Evolutionary conservation across 2,329 filamentous ascomycete species (phyloP).

Genomic region (Raffaelea albimanens): DNA sequence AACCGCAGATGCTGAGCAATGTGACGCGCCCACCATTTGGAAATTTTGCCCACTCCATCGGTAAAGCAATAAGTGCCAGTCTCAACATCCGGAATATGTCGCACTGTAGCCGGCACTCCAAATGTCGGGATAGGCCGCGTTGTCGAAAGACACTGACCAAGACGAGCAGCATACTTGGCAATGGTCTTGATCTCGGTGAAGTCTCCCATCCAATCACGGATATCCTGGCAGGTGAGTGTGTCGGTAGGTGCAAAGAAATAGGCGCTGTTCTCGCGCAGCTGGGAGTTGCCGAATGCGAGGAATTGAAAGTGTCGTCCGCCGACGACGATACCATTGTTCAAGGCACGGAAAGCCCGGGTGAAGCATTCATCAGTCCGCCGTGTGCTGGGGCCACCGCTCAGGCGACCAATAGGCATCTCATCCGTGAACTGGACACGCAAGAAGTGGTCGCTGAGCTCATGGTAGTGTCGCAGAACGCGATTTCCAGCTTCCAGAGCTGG

Average conservation of each 20-base stretch:
- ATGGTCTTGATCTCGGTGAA: slow-evolving; percentile 73
- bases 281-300: slow-evolving; percentile 89
- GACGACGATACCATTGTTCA: slow-evolving; percentile 71
- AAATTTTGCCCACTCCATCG: slow-evolving; percentile 93
- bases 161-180: slow-evolving; percentile 81
- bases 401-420: slow-evolving; percentile 55
- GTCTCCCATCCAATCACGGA: slow-evolving; percentile 78
- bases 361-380: slow-evolving; percentile 61
- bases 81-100: slow-evolving; percentile 58
- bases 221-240: slow-evolving; percentile 60
- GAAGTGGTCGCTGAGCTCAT: slow-evolving; percentile 64
- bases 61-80: slow-evolving; percentile 66
- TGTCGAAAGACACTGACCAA: slow-evolving; percentile 94
- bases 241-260: slow-evolving; percentile 80
- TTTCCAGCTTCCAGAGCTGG: slow-evolving; percentile 83
- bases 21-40: slow-evolving; percentile 62
- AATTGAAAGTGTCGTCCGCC: slow-evolving; percentile 80
- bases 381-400: slow-evolving; percentile 44
- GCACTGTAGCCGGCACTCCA: slow-evolving; percentile 46
- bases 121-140: slow-evolving; percentile 65
- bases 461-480: slow-evolving; percentile 68
- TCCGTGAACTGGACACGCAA: slow-evolving; percentile 84
- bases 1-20: slow-evolving; percentile 62
- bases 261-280: slow-evolving; percentile 82
- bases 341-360: slow-evolving; percentile 58